These are phyloP conservation scores for Lenzites betulinus DNA, from an alignment of 768 basidiomycete genomes.

Conservation along the genomic window DNA sequence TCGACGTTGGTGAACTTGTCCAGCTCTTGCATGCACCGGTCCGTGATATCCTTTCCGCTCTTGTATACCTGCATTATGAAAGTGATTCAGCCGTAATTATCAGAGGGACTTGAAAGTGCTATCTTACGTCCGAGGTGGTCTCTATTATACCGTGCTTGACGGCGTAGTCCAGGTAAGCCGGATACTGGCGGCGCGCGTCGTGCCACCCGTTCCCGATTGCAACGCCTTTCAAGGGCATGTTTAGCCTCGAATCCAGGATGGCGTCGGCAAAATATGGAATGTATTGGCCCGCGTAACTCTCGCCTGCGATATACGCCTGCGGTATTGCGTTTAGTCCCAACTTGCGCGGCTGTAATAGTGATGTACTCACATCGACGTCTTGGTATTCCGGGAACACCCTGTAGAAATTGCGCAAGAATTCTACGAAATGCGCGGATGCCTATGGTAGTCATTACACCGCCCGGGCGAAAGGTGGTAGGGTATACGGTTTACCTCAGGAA, in stretches of 20 bases:
- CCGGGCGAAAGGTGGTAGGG: background rate
- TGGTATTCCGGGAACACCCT: slow-evolving; percentile 86
- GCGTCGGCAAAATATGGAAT: slow-evolving; percentile 94
- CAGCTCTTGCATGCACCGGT: slow-evolving; percentile 55
- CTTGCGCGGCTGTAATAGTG: background rate
- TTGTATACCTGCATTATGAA: slow-evolving; percentile 54
- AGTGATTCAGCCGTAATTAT: background rate
- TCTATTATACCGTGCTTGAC: slow-evolving; percentile 79
- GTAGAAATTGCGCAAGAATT: slow-evolving; percentile 90
- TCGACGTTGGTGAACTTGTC: slow-evolving; percentile 47
- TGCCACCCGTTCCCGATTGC: slow-evolving; percentile 99
- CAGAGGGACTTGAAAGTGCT: background rate
- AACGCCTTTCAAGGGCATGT: slow-evolving; percentile 68
- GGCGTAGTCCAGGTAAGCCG: slow-evolving; percentile 85
- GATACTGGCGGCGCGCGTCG: slow-evolving; percentile 85
- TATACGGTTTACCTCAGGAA: slow-evolving; percentile 55
- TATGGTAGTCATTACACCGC: slow-evolving; percentile 34
- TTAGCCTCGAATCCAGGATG: slow-evolving; percentile 61
- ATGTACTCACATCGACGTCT: slow-evolving; percentile 68
- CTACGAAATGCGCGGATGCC: slow-evolving; percentile 76
- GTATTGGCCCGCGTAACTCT: slow-evolving; percentile 97
- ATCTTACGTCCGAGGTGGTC: slow-evolving; percentile 62
- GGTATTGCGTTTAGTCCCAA: background rate
- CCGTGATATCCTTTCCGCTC: slow-evolving; percentile 54
- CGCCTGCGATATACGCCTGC: slow-evolving; percentile 94